Conservation (phyloP, 2,329 filamentous ascomycete genomes). For the Talaromyces funiculosus region DNA sequence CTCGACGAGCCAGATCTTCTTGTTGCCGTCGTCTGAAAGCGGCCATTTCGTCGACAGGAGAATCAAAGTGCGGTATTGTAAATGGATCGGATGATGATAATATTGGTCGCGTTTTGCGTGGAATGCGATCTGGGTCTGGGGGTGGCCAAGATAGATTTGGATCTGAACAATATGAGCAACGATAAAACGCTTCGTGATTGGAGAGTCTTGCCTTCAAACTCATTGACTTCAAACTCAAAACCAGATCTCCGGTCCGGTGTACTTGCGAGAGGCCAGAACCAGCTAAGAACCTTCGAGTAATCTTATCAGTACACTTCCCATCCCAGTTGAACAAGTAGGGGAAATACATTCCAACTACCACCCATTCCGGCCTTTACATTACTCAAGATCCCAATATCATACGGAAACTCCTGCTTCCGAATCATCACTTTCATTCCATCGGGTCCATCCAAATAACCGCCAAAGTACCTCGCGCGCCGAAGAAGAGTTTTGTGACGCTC, state of each 20-base stretch:
- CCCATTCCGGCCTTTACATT: constrained; percentile 59
- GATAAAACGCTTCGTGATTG: too few relatives aligned
- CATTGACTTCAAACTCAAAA: constrained; percentile 52
- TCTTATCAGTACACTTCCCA: constrained; percentile 4
- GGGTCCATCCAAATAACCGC: constrained; percentile 54
- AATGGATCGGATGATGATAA: constrained; percentile 20
- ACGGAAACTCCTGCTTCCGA: constrained; percentile 58
- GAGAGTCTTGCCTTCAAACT: constrained; percentile 48
- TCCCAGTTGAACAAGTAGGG: not conserved
- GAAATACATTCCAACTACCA: constrained; percentile 40
- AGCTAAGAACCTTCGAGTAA: constrained; percentile 41
- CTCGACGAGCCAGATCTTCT: constrained; percentile 45
- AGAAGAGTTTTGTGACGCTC: constrained; percentile 45
- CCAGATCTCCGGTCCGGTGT: constrained; percentile 46
- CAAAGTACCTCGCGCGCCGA: constrained; percentile 44
- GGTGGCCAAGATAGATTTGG: constrained; percentile 41
- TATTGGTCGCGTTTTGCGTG: constrained; percentile 24
- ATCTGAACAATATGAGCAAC: constrained; percentile 21
- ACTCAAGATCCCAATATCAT: constrained; percentile 57
- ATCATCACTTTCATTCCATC: constrained; percentile 52
- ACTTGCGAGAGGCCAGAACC: constrained; percentile 56
- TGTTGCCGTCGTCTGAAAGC: constrained; percentile 52
- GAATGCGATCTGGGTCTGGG: constrained; percentile 47
- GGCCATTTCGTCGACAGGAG: constrained; percentile 41
- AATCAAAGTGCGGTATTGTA: constrained; percentile 26